A percentile compares a stretch with the other conserved stretches of the same genome.
These are phyloP conservation scores for Suillus americanus DNA, from an alignment of 768 basidiomycete species.

Conservation along the genomic window DNA sequence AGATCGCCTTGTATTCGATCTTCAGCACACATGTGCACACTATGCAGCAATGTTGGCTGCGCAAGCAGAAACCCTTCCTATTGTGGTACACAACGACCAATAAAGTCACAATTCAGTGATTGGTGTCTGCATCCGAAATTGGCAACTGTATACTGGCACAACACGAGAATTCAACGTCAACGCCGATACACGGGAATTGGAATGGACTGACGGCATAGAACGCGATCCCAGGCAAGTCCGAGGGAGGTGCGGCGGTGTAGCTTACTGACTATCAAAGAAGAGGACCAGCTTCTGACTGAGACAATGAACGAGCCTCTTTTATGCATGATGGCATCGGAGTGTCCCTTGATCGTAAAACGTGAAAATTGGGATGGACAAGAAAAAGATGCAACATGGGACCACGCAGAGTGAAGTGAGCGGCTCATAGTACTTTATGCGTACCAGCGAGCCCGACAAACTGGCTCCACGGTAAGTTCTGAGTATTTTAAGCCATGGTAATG, in stretches of 20 bases:
- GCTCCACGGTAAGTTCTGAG: conserved; percentile 27
- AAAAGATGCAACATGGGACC: not conserved
- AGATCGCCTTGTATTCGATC: not conserved
- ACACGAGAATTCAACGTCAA: not conserved
- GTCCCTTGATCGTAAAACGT: not conserved
- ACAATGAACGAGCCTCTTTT: not conserved
- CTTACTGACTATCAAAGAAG: not conserved
- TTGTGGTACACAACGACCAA: not conserved
- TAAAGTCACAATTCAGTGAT: not conserved
- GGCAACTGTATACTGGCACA: not conserved
- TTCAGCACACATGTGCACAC: not conserved
- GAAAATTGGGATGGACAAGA: not conserved
- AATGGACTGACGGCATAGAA: not conserved
- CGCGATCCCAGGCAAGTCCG: not conserved
- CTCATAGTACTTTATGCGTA: conserved; percentile 14
- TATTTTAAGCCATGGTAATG: conserved; percentile 20
- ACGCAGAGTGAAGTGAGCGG: not conserved
- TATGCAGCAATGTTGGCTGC: not conserved
- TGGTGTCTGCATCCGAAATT: not conserved
- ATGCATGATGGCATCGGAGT: not conserved
- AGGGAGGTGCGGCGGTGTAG: not conserved
- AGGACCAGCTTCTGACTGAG: not conserved
- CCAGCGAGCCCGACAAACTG: conserved; percentile 32
- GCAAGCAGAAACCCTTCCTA: not conserved
- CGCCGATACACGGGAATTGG: not conserved